Conservation (phyloP, 306 rosid genomes). For the Cucurbita pepo region DNA sequence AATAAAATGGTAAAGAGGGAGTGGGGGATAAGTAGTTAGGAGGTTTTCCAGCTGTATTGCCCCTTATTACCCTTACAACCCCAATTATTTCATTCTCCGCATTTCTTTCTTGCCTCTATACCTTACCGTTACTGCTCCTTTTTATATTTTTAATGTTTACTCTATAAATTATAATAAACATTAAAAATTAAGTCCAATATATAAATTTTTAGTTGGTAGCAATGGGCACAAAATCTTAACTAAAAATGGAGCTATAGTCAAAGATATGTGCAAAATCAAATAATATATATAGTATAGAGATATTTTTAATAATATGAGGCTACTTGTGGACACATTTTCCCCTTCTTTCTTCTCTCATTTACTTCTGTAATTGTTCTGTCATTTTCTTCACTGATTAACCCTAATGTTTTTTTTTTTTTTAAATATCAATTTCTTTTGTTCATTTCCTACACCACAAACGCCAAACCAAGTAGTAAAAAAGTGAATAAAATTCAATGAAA, state of each 20-base stretch:
- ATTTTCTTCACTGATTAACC: background rate
- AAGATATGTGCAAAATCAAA: background rate
- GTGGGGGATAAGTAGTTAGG: background rate
- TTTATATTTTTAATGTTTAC: no score
- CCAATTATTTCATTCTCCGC: background rate
- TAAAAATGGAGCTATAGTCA: background rate
- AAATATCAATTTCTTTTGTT: background rate
- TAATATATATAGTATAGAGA: background rate
- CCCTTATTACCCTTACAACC: constrained; percentile 1
- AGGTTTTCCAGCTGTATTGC: background rate
- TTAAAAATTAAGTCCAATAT: no score
- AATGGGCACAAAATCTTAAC: no score
- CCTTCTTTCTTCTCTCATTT: background rate
- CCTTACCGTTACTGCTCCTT: background rate
- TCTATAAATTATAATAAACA: no score
- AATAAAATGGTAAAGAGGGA: background rate
- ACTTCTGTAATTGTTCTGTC: background rate
- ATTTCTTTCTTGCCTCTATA: background rate
- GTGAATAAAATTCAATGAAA: no score
- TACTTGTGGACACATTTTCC: background rate
- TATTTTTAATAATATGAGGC: background rate
- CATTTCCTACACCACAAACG: background rate
- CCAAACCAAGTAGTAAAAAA: background rate
- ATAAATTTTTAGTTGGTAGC: no score
- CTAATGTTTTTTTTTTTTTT: background rate